Evolutionary conservation across 345 rosid genomes (phyloP), one percentile per base, ranked within the genome.

Genomic region (Crucihimalaya himalaica): DNA sequence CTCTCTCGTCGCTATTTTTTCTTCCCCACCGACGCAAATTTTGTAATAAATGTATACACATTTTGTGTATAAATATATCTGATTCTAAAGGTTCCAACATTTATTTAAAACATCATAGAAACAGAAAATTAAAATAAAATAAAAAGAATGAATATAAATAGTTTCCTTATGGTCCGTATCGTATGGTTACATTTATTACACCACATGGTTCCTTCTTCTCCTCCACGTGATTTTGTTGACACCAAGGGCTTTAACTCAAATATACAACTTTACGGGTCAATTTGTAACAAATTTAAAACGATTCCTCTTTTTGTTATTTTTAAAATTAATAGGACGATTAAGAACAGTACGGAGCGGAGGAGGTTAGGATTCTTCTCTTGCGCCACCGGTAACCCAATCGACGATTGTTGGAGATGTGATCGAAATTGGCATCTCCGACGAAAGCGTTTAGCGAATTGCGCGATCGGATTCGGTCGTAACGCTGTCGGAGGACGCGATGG

Each of bases 351-450:
- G 4, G 91, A 83, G 18, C 71, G 97, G 73, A 83, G 97, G 64
- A 83, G 76, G n/a, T 68, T 88, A 63, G 91, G 91, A 29, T 87
- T 63, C 77, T 83, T 87, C 79, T 85, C 87, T 1, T 84, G 87
- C 70, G 84, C 76, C 54, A 85, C 89, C 1, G 97, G 94, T 20
- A 90, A 90, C 43, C 92, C 97, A 25, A 88, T 90, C 11, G 97
- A 90, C 60, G 94, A 90, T 43, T 88, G 97, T 47, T 90, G 97
- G 97, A 67, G 97, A 34, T 88, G 94, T 47, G 92, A 90, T 70
- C 81, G 64, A 23, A 71, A 50, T 0, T 90, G 97, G 97, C 69
- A 84, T 42, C 81, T 66, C 23, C 82, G 66, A 3, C 53, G 97
- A 4, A 87, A 84, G 69, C 85, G 50, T 63, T 89, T 90, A 0